Evolutionary conservation across 768 basidiomycete genomes (phyloP), one percentile per base, ranked within the genome.

Genomic region (Leccinum uliginosum): DNA sequence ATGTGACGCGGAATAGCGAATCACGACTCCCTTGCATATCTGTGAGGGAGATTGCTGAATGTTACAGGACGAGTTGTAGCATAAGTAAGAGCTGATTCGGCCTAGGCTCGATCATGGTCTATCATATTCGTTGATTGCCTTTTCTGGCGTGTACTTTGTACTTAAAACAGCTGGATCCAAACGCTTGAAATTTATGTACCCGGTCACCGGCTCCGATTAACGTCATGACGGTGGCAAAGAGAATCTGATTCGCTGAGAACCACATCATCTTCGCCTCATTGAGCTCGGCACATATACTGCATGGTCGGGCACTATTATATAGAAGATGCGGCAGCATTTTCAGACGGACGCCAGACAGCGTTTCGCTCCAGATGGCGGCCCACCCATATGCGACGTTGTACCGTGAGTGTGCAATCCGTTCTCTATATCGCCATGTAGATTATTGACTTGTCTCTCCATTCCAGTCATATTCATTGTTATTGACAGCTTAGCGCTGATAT

Each of bases 401-500:
- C n/a, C n/a, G n/a, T 40, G 38, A 40, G 38, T 40, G n/a, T n/a
- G 38, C 10, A 40, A n/a, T n/a, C 38, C 38, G 1, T 40, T n/a
- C n/a, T 40, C 38, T 40, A n/a, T n/a, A n/a, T 40, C 35, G 15
- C 24, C 8, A 8, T 26, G 43, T 21, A 1, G 3, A 23, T 10
- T 17, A 23, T 23, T n/a, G 5, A 40, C 38, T n/a, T 40, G 4
- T 40, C 9, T 32, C n/a, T 45, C 38, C 9, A n/a, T n/a, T 38
- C 35, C 35, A 65, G 64, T 60, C 9, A 6, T 21, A 5, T 56
- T 57, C 43, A 35, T 26, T 14, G 29, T 52, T 15, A 3, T 58
- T 17, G 45, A 57, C 12, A 38, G 51, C 38, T 48, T 65, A 11
- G 51, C 30, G 14, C 7, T 58, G 1, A 32, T 58, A 4, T 52